Evolutionary conservation across 306 rosid genomes (phyloP).

Genomic region (Mucuna pruriens): DNA sequence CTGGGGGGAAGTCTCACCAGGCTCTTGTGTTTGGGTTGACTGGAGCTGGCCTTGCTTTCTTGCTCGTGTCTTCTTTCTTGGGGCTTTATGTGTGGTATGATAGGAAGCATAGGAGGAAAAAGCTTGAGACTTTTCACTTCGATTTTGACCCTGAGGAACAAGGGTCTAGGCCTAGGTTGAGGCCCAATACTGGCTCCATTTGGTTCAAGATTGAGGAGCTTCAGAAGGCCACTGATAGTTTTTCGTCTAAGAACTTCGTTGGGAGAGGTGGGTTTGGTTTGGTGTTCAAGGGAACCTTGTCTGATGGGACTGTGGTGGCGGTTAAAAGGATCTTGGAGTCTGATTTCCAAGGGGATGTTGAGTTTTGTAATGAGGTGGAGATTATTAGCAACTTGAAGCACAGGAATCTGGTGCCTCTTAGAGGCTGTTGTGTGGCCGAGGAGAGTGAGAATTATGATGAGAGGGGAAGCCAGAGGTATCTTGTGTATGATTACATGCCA

Average conservation of each 20-base stretch:
- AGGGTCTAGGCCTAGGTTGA: conserved; percentile 69
- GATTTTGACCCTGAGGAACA: conserved; percentile 68
- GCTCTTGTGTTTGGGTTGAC: conserved; percentile 79
- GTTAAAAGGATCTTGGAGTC: conserved; percentile 82
- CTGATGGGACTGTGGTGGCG: conserved; percentile 82
- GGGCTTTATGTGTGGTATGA: conserved; percentile 74
- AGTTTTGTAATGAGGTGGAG: conserved; percentile 95
- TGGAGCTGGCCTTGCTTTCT: conserved; percentile 71
- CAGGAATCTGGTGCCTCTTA: conserved; percentile 82
- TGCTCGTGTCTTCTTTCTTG: conserved; percentile 61
- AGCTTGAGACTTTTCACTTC: conserved; percentile 36
- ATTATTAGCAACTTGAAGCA: conserved; percentile 92
- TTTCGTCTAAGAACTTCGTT: conserved; percentile 77
- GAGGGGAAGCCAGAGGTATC: conserved; percentile 68
- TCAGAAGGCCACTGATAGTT: conserved; percentile 79
- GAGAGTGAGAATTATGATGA: conserved; percentile 52
- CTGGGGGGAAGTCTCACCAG: conserved; percentile 46
- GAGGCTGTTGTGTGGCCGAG: conserved; percentile 92
- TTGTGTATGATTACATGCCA: conserved; percentile 93
- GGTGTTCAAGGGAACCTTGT: conserved; percentile 75
- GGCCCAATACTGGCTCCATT: conserved; percentile 87
- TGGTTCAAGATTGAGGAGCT: conserved; percentile 91
- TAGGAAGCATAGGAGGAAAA: conserved; percentile 52
- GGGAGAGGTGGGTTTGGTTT: conserved; percentile 96
- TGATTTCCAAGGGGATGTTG: conserved; percentile 83